Conservation (phyloP, 106 monocot genomes). For the Ottelia alismoides region DNA sequence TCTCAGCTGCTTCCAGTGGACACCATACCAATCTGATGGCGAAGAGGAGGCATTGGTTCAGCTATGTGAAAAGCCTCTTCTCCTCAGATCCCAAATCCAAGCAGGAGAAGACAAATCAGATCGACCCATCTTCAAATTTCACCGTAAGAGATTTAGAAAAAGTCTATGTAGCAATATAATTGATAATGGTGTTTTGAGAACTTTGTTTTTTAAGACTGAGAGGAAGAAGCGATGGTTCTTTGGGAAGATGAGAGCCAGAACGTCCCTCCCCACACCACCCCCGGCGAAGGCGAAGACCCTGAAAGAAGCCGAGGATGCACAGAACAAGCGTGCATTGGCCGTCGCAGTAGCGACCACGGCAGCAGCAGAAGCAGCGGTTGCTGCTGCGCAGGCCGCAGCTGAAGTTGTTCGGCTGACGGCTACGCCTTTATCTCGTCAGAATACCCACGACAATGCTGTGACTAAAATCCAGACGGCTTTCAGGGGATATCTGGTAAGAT, state of each 20-base stretch:
- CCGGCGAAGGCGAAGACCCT: constrained; percentile 12
- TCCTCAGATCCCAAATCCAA: constrained; percentile 26
- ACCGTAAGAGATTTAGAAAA: not conserved
- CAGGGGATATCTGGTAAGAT: constrained; percentile 63
- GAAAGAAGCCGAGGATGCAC: constrained; percentile 53
- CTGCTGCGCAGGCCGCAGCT: constrained; percentile 66
- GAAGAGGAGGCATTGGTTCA: constrained; percentile 52
- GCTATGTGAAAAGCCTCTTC: constrained; percentile 43
- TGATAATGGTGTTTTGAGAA: not conserved
- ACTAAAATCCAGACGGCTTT: constrained; percentile 51
- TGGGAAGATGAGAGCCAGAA: constrained; percentile 34
- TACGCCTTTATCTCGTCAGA: constrained; percentile 10
- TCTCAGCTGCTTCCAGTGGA: not conserved
- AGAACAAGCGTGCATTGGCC: constrained; percentile 54
- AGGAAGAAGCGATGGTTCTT: constrained; percentile 56
- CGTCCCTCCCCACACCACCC: constrained; percentile 19
- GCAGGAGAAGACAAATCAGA: constrained; percentile 36
- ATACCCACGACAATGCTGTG: constrained; percentile 25
- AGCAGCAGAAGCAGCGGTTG: constrained; percentile 70
- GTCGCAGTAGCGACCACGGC: constrained; percentile 68
- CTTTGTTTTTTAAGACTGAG: constrained; percentile 25
- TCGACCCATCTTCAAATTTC: not conserved
- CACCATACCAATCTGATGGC: constrained; percentile 26
- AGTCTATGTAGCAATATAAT: not conserved
- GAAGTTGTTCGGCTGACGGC: constrained; percentile 57